phyloP scores from a whole-genome alignment of 345 rosid genomes.

The Eucalyptus marginata region DNA sequence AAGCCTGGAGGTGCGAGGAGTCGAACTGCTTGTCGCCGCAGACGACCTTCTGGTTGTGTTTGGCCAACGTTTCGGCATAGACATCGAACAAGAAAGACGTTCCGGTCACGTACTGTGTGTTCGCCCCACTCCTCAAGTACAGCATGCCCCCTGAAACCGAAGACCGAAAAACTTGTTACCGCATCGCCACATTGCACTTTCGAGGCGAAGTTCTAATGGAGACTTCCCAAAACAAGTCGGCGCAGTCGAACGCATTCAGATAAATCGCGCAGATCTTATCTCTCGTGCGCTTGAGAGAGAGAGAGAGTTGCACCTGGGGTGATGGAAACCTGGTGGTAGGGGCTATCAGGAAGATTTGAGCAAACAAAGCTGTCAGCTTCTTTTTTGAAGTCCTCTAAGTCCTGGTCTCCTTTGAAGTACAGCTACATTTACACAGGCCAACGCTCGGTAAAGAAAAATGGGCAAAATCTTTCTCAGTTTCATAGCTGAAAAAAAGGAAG shows the following conservation, averaged over 20 bases:
- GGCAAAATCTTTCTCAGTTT: neutral
- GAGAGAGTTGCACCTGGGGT: slow-evolving; percentile 38
- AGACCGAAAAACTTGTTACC: neutral
- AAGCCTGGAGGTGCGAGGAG: slow-evolving; percentile 28
- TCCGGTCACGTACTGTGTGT: slow-evolving; percentile 65
- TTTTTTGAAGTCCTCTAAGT: slow-evolving; percentile 30
- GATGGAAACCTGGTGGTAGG: slow-evolving; percentile 41
- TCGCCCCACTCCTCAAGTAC: slow-evolving; percentile 84
- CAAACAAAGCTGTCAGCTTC: slow-evolving; percentile 74
- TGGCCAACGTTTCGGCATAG: slow-evolving; percentile 39
- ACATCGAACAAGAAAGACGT: slow-evolving; percentile 41
- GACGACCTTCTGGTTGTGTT: slow-evolving; percentile 24
- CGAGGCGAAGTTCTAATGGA: neutral
- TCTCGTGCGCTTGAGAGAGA: neutral
- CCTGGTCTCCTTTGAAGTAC: slow-evolving; percentile 29
- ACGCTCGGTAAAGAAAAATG: neutral
- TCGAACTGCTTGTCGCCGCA: slow-evolving; percentile 52
- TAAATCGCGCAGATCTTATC: neutral
- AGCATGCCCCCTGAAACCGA: slow-evolving; percentile 49
- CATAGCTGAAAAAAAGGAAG: neutral
- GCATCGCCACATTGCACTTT: neutral
- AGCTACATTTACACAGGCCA: slow-evolving; percentile 20
- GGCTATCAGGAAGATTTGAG: slow-evolving; percentile 62
- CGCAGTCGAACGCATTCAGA: neutral
- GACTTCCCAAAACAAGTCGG: neutral